These are phyloP conservation scores for Fusarium xylarioides DNA, from an alignment of 2,329 filamentous ascomycete genomes.

Conservation along the genomic window DNA sequence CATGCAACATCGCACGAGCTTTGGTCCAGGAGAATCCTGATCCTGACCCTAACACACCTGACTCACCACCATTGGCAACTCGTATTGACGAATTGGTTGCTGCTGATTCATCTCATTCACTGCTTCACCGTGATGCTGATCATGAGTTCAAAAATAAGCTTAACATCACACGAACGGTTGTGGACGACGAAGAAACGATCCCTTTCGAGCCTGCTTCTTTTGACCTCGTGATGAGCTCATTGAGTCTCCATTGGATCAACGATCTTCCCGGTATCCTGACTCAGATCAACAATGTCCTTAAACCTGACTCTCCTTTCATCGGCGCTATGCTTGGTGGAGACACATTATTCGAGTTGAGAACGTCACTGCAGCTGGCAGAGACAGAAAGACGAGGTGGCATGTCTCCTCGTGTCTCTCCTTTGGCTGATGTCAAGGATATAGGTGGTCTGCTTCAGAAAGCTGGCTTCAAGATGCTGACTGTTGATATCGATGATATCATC, in stretches of 20 bases:
- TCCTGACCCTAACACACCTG: slow-evolving; percentile 62
- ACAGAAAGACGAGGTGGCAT: slow-evolving; percentile 91
- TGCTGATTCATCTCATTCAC: slow-evolving; percentile 79
- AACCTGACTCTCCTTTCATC: slow-evolving; percentile 90
- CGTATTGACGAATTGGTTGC: slow-evolving; percentile 80
- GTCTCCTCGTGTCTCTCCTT: slow-evolving; percentile 86
- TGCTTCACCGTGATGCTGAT: slow-evolving; percentile 83
- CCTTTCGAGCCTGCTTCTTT: slow-evolving; percentile 82
- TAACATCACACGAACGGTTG: slow-evolving; percentile 76
- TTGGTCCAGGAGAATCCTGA: slow-evolving; percentile 77
- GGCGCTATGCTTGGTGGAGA: slow-evolving; percentile 97
- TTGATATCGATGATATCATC: slow-evolving; percentile 96
- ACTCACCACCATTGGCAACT: slow-evolving; percentile 72
- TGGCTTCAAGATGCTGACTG: slow-evolving; percentile 94
- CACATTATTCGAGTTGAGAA: slow-evolving; percentile 90
- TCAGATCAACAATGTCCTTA: slow-evolving; percentile 86
- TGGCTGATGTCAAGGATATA: slow-evolving; percentile 91
- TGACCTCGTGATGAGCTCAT: slow-evolving; percentile 87
- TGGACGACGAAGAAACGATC: slow-evolving; percentile 77
- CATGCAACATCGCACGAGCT: slow-evolving; percentile 90
- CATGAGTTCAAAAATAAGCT: slow-evolving; percentile 79
- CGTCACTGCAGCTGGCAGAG: slow-evolving; percentile 91
- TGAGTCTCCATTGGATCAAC: slow-evolving; percentile 97
- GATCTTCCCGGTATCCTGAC: slow-evolving; percentile 86
- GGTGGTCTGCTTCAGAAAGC: slow-evolving; percentile 86